These are phyloP conservation scores for Trichosanthes truncata DNA, from an alignment of 306 rosid genomes.

Conservation along the genomic window DNA sequence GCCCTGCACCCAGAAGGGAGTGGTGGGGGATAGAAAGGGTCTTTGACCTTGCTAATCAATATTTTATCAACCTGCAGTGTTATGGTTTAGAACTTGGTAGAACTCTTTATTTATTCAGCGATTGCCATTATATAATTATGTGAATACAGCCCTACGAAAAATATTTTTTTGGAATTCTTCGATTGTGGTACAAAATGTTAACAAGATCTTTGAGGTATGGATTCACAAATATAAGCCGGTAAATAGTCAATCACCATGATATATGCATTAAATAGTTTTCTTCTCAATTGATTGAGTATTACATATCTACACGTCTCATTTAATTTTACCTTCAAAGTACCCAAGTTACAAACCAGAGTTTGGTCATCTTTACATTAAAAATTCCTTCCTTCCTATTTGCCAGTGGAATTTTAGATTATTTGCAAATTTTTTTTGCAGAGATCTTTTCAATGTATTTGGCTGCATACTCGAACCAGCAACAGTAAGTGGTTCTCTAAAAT, in stretches of 20 bases:
- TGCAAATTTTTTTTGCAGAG: constrained; percentile 35
- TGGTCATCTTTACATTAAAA: background rate
- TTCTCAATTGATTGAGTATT: background rate
- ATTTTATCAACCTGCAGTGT: background rate
- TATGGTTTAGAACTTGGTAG: background rate
- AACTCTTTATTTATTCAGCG: background rate
- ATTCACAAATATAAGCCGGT: background rate
- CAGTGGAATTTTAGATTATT: constrained; percentile 14
- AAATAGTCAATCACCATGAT: background rate
- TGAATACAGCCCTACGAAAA: background rate
- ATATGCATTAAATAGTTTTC: background rate
- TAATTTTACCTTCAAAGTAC: background rate
- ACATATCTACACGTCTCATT: background rate
- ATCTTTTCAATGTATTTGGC: constrained; percentile 62
- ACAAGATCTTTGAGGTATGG: background rate
- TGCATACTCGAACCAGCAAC: constrained; percentile 86
- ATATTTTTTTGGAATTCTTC: background rate
- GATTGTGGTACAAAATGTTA: background rate
- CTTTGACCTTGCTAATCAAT: background rate
- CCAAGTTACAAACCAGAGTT: background rate
- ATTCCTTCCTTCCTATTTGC: background rate
- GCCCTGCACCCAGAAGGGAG: background rate
- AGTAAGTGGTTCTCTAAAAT: constrained; percentile 34
- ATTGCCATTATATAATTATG: background rate
- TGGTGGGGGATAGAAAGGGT: background rate